Base-by-base conservation (phyloP, 192 early-diverging fungal genomes). In the Coemansia sp. region DNA sequence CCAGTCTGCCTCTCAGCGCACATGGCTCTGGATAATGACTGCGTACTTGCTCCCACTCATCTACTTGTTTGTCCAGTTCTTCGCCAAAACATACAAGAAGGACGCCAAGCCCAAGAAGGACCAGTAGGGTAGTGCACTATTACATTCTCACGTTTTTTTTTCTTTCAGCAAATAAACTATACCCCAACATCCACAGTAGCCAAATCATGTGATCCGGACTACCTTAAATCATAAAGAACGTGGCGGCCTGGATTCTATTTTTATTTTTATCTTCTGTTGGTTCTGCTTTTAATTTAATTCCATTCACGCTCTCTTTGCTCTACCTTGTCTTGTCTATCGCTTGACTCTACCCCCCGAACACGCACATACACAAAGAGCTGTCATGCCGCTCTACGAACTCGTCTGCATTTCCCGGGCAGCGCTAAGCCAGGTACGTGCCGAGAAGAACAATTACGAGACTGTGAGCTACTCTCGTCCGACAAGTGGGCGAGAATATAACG, bases 41-140 rank as follows among this genome's bases (percentile, higher is more conserved):
- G 82, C 72, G 31, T 94, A 95, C 70, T 83, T 95, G 31, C 74
- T 90, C 18, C 91, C 93, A 18, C 85, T 95, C 27, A 92, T 88
- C 63, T 88, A 88, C 24, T 82, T 95, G 66, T 95, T 95, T 84
- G 86, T 91, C 5, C 89, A 92, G 47, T 95, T 95, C 81, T 91
- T 90, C 41, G 79, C 81, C 68, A 86, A 80, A 53, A 93, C 90
- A 3, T 95, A 95, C 68, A 77, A 57, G 41, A 69, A 46, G 46
- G 29, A 16, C 15, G 16, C 43, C 22, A 34, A 43, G 52, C 27
- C 38, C 20, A 76, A 70, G 33, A 76, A 76, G 64, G 39, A 24
- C 53, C 16, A 76, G 33, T 76, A 69, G 52, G 49, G 6, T 18
- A 41, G 31, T 11, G 0, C 22, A 58, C 22, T n/a, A 40, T 62